Evolutionary conservation across 768 basidiomycete genomes (phyloP), one percentile per base, ranked within the genome.

Genomic region (Pulveroboletus sp.): DNA sequence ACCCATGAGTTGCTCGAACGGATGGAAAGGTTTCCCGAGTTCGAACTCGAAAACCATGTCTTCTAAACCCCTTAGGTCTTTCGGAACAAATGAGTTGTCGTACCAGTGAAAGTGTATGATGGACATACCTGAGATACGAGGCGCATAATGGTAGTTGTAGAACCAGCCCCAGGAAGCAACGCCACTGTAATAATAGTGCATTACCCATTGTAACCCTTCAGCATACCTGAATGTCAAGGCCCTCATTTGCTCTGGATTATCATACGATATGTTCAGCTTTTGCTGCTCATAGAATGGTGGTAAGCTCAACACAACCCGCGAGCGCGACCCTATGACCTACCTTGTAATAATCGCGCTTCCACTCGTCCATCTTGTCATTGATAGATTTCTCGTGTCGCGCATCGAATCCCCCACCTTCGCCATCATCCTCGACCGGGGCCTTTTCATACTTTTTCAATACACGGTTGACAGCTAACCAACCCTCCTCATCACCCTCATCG

Each of bases 101-200:
- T 33, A 24, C 11, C 8, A 5, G 24, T 3, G 39, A 8, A 31
- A 26, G 21, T 31, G 32, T 8, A 39, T 31, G 33, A 17, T 14
- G 6, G 14, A 63, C 77, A 46, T 59, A 94, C 95, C 95, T 17
- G 93, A 92, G 48, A 98, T 97, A 27, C 93, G 83, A 18, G 96
- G 96, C 0, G 96, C 89, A 66, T 94, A 99, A 65, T 99, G 95
- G 66, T 97, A 98, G 67, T 94, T 75, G 71, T 98, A 98, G 73
- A 95, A 99, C 96, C 96, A 98, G 18, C 90, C 81, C 96, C 96
- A 99, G 14, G 92, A 94, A 6, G 93, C 89, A 15, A 98, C 93
- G 6, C 96, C 96, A 54, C 88, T 82, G 67, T 97, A 98, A 67
- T 99, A 99, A 68, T 99, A 99, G 64, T 93, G 89, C 87, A 99